These are phyloP conservation scores for Clitopilus hobsonii DNA, from an alignment of 768 basidiomycete species.

Conservation along the genomic window DNA sequence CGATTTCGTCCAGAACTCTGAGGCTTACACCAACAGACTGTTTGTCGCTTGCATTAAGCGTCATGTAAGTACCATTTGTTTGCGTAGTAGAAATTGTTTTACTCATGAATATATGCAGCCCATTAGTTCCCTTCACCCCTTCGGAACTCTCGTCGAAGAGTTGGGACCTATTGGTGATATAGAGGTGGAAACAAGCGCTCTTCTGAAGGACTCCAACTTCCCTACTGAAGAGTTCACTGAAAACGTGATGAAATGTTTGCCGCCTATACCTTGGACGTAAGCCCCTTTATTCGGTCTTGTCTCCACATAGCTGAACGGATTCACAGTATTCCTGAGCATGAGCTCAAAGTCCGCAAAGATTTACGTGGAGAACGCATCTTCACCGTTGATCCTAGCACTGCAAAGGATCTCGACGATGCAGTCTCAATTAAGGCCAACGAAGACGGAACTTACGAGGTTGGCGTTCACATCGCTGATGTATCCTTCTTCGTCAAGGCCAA, in stretches of 20 bases:
- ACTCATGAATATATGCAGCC: constrained; percentile 65
- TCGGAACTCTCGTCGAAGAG: constrained; percentile 97
- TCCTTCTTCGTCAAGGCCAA: constrained; percentile 93
- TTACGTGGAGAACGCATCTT: constrained; percentile 82
- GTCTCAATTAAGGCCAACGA: constrained; percentile 85
- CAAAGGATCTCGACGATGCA: constrained; percentile 95
- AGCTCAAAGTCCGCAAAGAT: constrained; percentile 85
- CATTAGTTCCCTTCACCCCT: constrained; percentile 96
- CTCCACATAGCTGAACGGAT: not conserved
- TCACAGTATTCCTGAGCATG: constrained; percentile 79
- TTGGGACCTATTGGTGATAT: constrained; percentile 98
- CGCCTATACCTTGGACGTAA: constrained; percentile 92
- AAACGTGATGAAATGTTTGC: constrained; percentile 90
- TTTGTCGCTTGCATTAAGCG: constrained; percentile 99
- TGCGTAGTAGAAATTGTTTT: too few relatives aligned
- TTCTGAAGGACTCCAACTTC: constrained; percentile 99
- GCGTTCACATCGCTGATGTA: constrained; percentile 95
- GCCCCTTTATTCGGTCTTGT: constrained; percentile 21
- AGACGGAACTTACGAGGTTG: constrained; percentile 89
- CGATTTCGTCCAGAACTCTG: constrained; percentile 94
- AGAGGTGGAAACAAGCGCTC: constrained; percentile 95
- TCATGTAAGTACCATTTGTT: constrained; percentile 82
- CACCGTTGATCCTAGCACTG: constrained; percentile 86
- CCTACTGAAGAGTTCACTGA: constrained; percentile 96
- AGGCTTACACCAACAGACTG: constrained; percentile 82